phyloP scores from a whole-genome alignment of 176 grass and related monocot genomes.

The Typha latifolia region DNA sequence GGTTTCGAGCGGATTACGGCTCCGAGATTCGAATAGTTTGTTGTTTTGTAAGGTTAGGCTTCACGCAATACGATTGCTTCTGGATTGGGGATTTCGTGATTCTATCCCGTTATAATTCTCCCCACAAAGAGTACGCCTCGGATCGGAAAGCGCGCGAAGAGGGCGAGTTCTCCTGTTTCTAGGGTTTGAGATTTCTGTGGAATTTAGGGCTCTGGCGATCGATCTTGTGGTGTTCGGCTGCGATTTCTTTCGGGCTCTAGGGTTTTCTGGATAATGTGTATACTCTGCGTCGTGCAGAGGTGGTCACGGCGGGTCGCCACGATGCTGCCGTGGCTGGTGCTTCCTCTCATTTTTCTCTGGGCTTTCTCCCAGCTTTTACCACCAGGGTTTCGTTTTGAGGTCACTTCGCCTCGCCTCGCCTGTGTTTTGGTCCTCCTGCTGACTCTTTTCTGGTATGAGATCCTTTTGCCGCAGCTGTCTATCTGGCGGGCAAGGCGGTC shows the following conservation, averaged over 20 bases:
- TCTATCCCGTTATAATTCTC: not conserved
- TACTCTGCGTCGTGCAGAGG: slow-evolving; percentile 86
- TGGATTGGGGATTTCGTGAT: slow-evolving; percentile 6
- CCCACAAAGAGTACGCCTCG: not conserved
- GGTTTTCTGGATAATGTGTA: slow-evolving; percentile 74
- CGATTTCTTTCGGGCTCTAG: slow-evolving; percentile 8
- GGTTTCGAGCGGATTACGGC: slow-evolving; percentile 3
- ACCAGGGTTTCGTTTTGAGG: slow-evolving; percentile 71
- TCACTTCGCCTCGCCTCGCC: slow-evolving; percentile 85
- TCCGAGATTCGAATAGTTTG: slow-evolving; percentile 7
- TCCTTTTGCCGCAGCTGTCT: slow-evolving; percentile 67
- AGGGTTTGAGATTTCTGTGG: not conserved
- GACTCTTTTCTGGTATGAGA: slow-evolving; percentile 98
- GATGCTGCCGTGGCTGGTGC: slow-evolving; percentile 84
- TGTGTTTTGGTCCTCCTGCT: slow-evolving; percentile 83
- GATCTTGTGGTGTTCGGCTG: not conserved
- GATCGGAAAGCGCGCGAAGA: not conserved
- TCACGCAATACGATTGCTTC: slow-evolving; percentile 8
- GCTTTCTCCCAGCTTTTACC: slow-evolving; percentile 83
- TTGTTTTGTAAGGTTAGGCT: not conserved
- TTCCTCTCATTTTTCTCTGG: slow-evolving; percentile 80
- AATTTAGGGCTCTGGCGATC: slow-evolving; percentile 38
- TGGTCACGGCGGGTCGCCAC: slow-evolving; percentile 89
- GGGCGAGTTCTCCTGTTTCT: not conserved
- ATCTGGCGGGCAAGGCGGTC: slow-evolving; percentile 73